Evolutionary conservation across 176 grass and related monocot species (phyloP).

Genomic region (Aechmea fasciata): DNA sequence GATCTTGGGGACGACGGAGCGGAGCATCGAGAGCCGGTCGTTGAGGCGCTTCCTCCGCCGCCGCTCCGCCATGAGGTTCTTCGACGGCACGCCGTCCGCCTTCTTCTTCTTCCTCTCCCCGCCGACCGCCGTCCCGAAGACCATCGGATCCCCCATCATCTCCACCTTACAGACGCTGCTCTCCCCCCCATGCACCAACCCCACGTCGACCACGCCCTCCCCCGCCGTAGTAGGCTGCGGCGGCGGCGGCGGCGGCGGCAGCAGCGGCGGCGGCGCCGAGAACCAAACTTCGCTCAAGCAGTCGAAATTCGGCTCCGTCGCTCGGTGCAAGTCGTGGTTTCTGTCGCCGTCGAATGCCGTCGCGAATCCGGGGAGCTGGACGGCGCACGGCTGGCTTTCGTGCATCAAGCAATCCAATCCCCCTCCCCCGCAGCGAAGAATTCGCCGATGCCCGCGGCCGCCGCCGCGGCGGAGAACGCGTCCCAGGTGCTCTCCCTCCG

Average conservation of each 20-base stretch:
- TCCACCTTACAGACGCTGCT: constrained; percentile 63
- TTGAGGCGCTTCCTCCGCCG: constrained; percentile 93
- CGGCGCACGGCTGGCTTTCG: constrained; percentile 37
- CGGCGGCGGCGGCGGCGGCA: background rate
- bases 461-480: constrained; percentile 10
- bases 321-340: background rate
- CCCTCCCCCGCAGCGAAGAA: constrained; percentile 51
- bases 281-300: constrained; percentile 66
- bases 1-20: constrained; percentile 97
- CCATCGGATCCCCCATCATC: constrained; percentile 40
- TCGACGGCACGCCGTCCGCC: constrained; percentile 87
- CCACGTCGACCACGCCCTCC: constrained; percentile 17
- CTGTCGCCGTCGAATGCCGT: constrained; percentile 14
- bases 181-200: constrained; percentile 2
- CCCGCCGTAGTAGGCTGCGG: too few relatives aligned
- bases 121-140: constrained; percentile 20
- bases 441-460: constrained; percentile 35
- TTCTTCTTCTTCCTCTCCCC: constrained; percentile 74
- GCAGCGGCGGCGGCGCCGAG: constrained; percentile 20
- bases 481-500: constrained; percentile 60
- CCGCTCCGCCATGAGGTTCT: constrained; percentile 98
- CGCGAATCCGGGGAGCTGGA: constrained; percentile 50
- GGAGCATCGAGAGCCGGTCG: constrained; percentile 96
- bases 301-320: constrained; percentile 41
- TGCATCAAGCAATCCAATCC: constrained; percentile 74